Evolutionary conservation across 1,284 basidiomycete genomes (phyloP), one percentile per base, ranked within the genome.

Genomic region (Clitocybe nebularis): DNA sequence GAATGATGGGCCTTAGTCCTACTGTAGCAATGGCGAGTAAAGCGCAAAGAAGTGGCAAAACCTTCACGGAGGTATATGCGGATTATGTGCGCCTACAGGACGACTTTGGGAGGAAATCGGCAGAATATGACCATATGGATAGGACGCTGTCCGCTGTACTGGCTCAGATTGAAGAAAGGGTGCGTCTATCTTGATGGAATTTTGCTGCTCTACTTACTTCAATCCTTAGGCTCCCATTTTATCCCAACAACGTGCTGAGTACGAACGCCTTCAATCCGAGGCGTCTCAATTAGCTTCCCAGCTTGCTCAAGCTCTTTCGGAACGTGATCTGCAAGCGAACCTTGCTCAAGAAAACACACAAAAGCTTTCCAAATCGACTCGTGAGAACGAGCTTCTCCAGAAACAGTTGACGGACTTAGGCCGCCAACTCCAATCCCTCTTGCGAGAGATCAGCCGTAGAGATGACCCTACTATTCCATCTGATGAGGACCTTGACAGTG

Each of bases 11-110:
- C 28, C 63, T 92, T 14, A 89, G 85, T 56, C 90, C 92, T 0
- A 89, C 92, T 0, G 85, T 94, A 6, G 84, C 86, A 0, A 82
- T 96, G 64, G 90, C 86, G 3, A 81, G 81, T 59, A 79, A 76
- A 47, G 76, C 85, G 19, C 89, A 90, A 63, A 78, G 74, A 58
- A 75, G 71, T 21, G 92, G 92, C 14, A 89, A 88, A 71, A 86
- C 84, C 1, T 92, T 93, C 64, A 93, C 91, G 0, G 85, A 93
- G 58, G 81, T 95, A 11, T 95, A 94, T 58, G 75, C 85, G n/a
- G 89, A 92, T 52, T 89, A 89, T 52, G 81, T 93, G 35, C 76
- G 80, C 43, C 76, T 94, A 36, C 86, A 96, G 60, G 88, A 90
- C 29, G 87, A 93, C 38, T 82, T 85, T 42, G 74, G 79, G 11